Base-by-base conservation (phyloP, 352 stramenopile species). In the Pythium folliculosum region DNA sequence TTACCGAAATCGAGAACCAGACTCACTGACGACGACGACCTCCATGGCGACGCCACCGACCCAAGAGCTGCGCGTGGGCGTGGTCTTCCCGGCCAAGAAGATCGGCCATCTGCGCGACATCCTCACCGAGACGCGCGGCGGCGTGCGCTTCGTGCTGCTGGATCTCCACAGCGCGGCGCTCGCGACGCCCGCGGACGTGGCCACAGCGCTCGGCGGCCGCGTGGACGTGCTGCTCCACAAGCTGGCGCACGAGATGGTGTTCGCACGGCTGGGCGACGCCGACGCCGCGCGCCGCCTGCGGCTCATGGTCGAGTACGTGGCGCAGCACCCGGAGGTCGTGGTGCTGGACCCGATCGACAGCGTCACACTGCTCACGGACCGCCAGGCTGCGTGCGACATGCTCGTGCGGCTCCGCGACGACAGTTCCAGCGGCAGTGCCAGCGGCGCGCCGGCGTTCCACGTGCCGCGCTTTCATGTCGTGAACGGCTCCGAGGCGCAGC, bases 11-110 rank as follows among this genome's bases (percentile, higher is more conserved):
- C 9, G 21, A 53, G 21, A 53, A 53, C n/a, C 21, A 53, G 44
- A 16, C n/a, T n/a, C n/a, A n/a, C n/a, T n/a, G n/a, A 50, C 3
- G 14, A 6, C 47, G 5, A 13, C 48, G 25, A 40, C 35, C 35
- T 14, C 35, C 35, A 40, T 10, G 35, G 10, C 12, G 35, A 32
- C 27, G 27, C 27, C 27, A 7, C 35, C 35, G 8, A n/a, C 22
- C 9, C 48, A 13, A 9, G 60, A 68, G 22, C 75, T 91, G 44
- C 65, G 82, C n/a, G 84, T 93, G 25, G 86, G 86, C 60, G 75
- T 94, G 21, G 81, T 93, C 43, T 91, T 94, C 70, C 86, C 86
- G 0, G 76, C 82, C 63, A 94, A 94, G 80, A 94, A 94, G 77
- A 82, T 92, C 52, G 82, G 80, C 13, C 83, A 84, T 47, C 80